Evolutionary conservation across 106 monocot genomes (phyloP).

Genomic region (Dioscorea dumetorum): DNA sequence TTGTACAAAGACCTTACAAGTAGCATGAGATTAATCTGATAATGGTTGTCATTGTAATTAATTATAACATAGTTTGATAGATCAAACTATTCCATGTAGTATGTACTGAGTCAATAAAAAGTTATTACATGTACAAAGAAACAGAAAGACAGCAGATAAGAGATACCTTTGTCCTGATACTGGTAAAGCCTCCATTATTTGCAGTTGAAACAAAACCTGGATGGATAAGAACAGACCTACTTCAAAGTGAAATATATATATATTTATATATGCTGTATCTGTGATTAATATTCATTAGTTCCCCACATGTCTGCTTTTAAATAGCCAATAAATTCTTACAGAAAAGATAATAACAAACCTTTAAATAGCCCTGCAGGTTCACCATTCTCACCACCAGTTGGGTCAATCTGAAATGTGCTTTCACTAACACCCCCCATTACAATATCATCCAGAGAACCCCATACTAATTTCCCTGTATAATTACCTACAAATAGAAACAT

Average conservation of each 20-base stretch:
- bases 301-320: background rate
- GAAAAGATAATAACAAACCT: constrained; percentile 41
- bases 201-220: constrained; percentile 85
- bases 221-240: constrained; percentile 3
- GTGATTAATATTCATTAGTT: background rate
- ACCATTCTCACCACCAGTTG: constrained; percentile 68
- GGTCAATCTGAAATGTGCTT: constrained; percentile 66
- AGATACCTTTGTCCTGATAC: constrained; percentile 90
- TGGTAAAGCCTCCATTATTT: constrained; percentile 95
- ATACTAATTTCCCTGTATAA: constrained; percentile 49
- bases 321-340: background rate
- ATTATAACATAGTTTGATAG: too few relatives aligned
- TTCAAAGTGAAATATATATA: background rate
- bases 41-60: too few relatives aligned
- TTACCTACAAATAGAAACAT: constrained; percentile 29
- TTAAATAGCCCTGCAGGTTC: constrained; percentile 87
- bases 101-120: too few relatives aligned
- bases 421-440: constrained; percentile 99
- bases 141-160: background rate
- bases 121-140: too few relatives aligned
- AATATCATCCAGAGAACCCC: constrained; percentile 98
- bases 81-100: too few relatives aligned
- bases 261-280: background rate
- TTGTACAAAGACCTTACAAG: too few relatives aligned
- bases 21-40: too few relatives aligned